Percentiles rank a stretch among this genome's conserved stretches.
phyloP scores from a whole-genome alignment of 1,139 yeast species.

The Saccharomyces hybrid region DNA sequence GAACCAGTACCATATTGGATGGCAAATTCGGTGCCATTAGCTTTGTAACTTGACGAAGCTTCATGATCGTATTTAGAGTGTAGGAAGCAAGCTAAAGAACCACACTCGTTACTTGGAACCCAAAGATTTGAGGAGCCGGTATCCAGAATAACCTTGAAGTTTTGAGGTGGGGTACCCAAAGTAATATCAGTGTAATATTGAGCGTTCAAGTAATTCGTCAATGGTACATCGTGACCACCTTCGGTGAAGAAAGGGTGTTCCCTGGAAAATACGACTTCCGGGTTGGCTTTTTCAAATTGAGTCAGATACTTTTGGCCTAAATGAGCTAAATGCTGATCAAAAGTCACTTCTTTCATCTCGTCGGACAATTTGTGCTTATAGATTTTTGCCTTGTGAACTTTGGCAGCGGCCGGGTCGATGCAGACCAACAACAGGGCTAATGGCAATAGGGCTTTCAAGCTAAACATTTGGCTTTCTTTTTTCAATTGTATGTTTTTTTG shows the following conservation, averaged over 20 bases:
- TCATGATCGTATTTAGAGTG: conserved; percentile 86
- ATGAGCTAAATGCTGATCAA: conserved; percentile 58
- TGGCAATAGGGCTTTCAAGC: conserved; percentile 67
- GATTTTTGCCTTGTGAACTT: conserved; percentile 54
- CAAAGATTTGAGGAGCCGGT: conserved; percentile 96
- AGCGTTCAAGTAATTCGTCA: conserved; percentile 88
- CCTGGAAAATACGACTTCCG: conserved; percentile 28
- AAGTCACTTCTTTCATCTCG: conserved; percentile 50
- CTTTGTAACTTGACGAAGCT: conserved; percentile 68
- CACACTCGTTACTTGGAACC: conserved; percentile 87
- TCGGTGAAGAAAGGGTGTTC: conserved; percentile 23
- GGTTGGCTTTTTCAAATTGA: conserved; percentile 42
- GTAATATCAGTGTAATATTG: conserved; percentile 88
- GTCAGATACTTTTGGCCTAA: conserved; percentile 67
- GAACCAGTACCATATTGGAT: conserved; percentile 92
- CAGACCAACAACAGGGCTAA: conserved; percentile 46
- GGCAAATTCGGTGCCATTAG: conserved; percentile 77
- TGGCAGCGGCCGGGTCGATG: conserved; percentile 42
- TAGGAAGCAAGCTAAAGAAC: conserved; percentile 89
- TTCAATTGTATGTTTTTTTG: not conserved
- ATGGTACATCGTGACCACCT: conserved; percentile 61
- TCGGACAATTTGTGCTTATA: conserved; percentile 58
- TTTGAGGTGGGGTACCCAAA: conserved; percentile 88
- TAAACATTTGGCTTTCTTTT: conserved; percentile 19
- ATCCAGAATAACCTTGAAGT: conserved; percentile 83